Conservation (phyloP, 116 monocot species). For the Trichopus zeylanicus region DNA sequence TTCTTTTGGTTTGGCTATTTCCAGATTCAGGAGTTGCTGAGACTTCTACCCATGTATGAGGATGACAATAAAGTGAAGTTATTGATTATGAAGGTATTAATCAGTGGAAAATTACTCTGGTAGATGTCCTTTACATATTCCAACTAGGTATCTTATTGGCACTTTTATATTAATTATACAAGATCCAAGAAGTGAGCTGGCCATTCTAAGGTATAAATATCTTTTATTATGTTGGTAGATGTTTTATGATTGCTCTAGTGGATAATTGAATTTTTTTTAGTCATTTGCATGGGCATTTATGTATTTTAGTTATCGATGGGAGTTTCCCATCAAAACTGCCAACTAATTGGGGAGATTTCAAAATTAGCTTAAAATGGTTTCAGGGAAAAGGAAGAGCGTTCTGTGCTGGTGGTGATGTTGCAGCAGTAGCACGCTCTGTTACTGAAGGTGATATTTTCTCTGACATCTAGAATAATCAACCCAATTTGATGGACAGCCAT, state of each 20-base stretch:
- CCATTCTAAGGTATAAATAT: too few relatives aligned
- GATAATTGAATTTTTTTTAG: too few relatives aligned
- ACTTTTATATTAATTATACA: too few relatives aligned
- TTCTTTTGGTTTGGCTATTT: slow-evolving; percentile 2
- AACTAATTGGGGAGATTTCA: too few relatives aligned
- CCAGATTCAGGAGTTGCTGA: slow-evolving; percentile 54
- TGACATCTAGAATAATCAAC: background rate
- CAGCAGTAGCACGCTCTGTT: slow-evolving; percentile 49
- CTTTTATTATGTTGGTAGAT: too few relatives aligned
- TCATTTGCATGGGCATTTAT: too few relatives aligned
- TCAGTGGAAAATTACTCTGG: background rate
- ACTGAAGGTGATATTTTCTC: slow-evolving; percentile 32
- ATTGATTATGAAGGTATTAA: slow-evolving; percentile 79
- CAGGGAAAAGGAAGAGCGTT: slow-evolving; percentile 97
- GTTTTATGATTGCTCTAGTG: too few relatives aligned
- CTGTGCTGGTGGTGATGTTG: slow-evolving; percentile 98
- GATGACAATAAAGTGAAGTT: slow-evolving; percentile 60
- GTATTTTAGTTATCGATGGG: too few relatives aligned
- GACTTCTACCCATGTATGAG: slow-evolving; percentile 52
- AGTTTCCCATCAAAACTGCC: too few relatives aligned
- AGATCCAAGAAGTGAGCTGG: too few relatives aligned
- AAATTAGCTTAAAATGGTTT: slow-evolving; percentile 2
- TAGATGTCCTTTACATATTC: too few relatives aligned
- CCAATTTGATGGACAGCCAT: background rate
- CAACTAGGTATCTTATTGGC: too few relatives aligned